Evolutionary conservation across 768 basidiomycete species (phyloP), one percentile per base, ranked within the genome.

Genomic region (Solioccasus polychromus): DNA sequence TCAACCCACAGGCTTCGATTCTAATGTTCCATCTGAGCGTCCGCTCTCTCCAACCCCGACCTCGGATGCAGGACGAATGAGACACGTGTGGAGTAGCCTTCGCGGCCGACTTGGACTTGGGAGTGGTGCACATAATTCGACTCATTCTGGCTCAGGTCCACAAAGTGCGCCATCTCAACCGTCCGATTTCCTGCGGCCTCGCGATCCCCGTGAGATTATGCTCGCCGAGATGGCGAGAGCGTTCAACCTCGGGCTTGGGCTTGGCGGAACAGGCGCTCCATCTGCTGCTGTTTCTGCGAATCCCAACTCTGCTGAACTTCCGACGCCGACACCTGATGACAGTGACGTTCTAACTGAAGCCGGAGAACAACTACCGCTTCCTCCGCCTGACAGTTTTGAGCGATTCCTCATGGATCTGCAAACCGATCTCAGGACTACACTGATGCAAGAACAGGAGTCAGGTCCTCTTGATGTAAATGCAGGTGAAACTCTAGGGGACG

Each of bases 161-260:
- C 52, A 52, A 39, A 45, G 19, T 30, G 2, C 11, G 2, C 39
- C 42, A 30, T 35, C 52, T 19, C 58, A 52, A 17, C 24, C 45
- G 31, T 35, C 51, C 15, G 54, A 54, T 3, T 8, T 42, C 29
- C 18, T 40, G 24, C 54, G 47, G 23, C 50, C 55, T 11, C 56
- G 55, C 35, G 78, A 86, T 60, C 78, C 84, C 42, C 63, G 86
- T 34, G 82, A 88, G 54, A 66, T 80, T 36, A 85, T 90, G 77
- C 72, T 90, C 38, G 79, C 83, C 1, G 87, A 90, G 62, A 88
- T 89, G 84, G 84, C 85, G 20, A 72, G 87, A 23, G 88, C 85
- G 8, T 85, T 90, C 57, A 85, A 87, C 54, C 69, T 85, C 36
- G 86, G 86, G 11, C 71, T 90, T 19, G 79, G 80, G 5, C 59